Evolutionary conservation across 2,329 filamentous ascomycete species (phyloP).

Genomic region (Botrytis tulipae): DNA sequence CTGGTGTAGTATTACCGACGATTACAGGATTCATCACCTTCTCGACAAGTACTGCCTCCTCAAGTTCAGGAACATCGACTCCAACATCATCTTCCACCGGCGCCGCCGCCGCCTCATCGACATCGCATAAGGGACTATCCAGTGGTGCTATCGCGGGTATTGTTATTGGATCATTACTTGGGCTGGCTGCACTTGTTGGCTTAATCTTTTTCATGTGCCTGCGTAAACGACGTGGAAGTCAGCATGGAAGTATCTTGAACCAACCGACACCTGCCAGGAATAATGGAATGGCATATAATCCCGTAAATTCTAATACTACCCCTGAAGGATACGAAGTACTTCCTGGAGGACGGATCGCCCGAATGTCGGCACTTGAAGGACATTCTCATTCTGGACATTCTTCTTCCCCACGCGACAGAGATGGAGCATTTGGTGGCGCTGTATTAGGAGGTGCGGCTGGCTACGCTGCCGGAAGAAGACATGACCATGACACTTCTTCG

Average conservation of each 20-base stretch:
- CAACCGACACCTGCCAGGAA: conserved; percentile 74
- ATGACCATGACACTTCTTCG: conserved; percentile 58
- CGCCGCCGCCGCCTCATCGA: conserved; percentile 5
- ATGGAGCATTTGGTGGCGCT: conserved; percentile 18
- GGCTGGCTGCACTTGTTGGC: conserved; percentile 65
- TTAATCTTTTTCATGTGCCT: conserved; percentile 61
- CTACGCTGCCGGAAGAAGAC: conserved; percentile 47
- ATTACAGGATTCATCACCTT: conserved; percentile 69
- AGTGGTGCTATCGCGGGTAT: conserved; percentile 91
- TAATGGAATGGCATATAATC: conserved; percentile 44
- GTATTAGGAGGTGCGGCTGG: conserved; percentile 46
- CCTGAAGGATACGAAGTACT: conserved; percentile 66
- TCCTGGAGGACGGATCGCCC: conserved; percentile 84
- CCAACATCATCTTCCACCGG: conserved; percentile 27
- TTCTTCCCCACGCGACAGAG: conserved; percentile 44
- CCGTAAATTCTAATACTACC: conserved; percentile 39
- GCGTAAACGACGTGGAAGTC: conserved; percentile 56
- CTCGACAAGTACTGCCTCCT: conserved; percentile 50
- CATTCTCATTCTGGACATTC: conserved; percentile 63
- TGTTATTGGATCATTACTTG: conserved; percentile 76
- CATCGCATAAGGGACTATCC: conserved; percentile 53
- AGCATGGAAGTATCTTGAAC: conserved; percentile 77
- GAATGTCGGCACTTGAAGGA: conserved; percentile 91
- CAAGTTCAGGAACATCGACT: conserved; percentile 44
- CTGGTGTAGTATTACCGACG: conserved; percentile 73